Evolutionary conservation across 805 yeast genomes (phyloP).

Genomic region (Sugiyamaella marilandica): DNA sequence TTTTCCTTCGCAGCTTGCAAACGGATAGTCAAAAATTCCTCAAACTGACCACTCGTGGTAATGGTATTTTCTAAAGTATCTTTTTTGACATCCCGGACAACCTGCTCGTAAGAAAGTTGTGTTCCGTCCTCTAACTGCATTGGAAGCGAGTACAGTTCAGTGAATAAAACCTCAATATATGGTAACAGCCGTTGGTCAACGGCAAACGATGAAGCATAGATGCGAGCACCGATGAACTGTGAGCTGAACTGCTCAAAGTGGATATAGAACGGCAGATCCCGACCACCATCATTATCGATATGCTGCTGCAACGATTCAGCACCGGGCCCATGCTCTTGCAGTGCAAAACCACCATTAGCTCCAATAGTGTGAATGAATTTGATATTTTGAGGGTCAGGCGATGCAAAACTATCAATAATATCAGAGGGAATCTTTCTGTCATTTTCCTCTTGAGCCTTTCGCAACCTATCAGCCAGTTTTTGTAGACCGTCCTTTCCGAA

Average conservation of each 20-base stretch:
- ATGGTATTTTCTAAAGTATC: constrained; percentile 60
- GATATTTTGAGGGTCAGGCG: constrained; percentile 72
- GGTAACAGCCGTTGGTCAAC: constrained; percentile 54
- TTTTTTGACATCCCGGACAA: constrained; percentile 63
- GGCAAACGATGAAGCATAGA: constrained; percentile 52
- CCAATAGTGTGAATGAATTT: constrained; percentile 65
- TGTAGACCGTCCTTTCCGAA: constrained; percentile 60
- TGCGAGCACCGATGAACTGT: constrained; percentile 65
- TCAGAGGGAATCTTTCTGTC: constrained; percentile 72
- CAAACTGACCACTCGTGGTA: constrained; percentile 55
- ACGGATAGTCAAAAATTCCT: constrained; percentile 60
- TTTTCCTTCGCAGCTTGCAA: constrained; percentile 58
- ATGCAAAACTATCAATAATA: constrained; percentile 55
- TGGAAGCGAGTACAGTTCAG: constrained; percentile 69
- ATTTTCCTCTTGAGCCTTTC: constrained; percentile 61
- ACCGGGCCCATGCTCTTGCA: background rate
- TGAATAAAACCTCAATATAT: constrained; percentile 56
- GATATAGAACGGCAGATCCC: constrained; percentile 57
- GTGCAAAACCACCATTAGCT: constrained; percentile 52
- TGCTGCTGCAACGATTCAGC: background rate
- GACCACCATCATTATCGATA: constrained; percentile 7
- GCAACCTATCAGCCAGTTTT: constrained; percentile 46
- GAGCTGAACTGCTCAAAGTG: constrained; percentile 79
- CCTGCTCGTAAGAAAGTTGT: constrained; percentile 63
- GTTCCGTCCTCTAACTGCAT: constrained; percentile 58